These are phyloP conservation scores for Aspergillus glaucus DNA, from an alignment of 2,329 filamentous ascomycete species.

Conservation along the genomic window DNA sequence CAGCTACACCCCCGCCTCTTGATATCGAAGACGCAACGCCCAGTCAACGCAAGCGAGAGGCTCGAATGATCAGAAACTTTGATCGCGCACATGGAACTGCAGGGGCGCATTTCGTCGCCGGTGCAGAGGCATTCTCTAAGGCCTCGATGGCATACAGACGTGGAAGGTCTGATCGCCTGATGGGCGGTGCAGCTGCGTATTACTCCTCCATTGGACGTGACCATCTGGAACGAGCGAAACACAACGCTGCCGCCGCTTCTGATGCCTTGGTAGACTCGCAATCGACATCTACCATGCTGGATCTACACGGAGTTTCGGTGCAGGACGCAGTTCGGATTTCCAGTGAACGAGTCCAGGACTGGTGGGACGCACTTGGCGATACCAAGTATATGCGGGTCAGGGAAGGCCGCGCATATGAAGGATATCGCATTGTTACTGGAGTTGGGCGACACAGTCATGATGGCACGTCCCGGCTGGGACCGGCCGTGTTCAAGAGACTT, in stretches of 20 bases:
- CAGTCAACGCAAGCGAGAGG: conserved; percentile 3
- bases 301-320: conserved; percentile 79
- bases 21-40: conserved; percentile 19
- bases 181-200: conserved; percentile 67
- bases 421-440: conserved; percentile 75
- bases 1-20: conserved; percentile 14
- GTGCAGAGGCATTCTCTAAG: conserved; percentile 49
- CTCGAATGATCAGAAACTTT: conserved; percentile 13
- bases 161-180: conserved; percentile 64
- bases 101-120: conserved; percentile 41
- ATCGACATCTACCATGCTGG: conserved; percentile 56
- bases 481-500: conserved; percentile 71
- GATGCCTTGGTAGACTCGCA: conserved; percentile 64
- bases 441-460: conserved; percentile 70
- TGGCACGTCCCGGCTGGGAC: conserved; percentile 68
- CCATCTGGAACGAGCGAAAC: conserved; percentile 51
- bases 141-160: conserved; percentile 54
- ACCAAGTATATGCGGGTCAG: conserved; percentile 46
- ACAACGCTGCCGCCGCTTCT: conserved; percentile 59
- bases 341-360: conserved; percentile 57
- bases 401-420: conserved; percentile 42
- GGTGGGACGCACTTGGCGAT: conserved; percentile 73
- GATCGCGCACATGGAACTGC: conserved; percentile 31
- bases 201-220: conserved; percentile 68
- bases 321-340: conserved; percentile 75